These are phyloP conservation scores for Fremontodendron californicum DNA, from an alignment of 345 rosid genomes.

Conservation along the genomic window DNA sequence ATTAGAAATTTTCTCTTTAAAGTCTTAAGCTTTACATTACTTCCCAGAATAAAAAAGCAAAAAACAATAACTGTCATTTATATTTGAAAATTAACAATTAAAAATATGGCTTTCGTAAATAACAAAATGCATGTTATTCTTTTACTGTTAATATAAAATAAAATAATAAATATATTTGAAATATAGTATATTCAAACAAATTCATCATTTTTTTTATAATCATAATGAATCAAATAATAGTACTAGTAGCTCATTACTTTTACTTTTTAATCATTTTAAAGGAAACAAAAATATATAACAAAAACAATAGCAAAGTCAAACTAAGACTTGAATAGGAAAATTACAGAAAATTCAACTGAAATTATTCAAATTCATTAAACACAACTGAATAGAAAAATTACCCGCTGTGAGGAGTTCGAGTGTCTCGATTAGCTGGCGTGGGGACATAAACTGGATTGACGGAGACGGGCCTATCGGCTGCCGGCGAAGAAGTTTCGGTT, in stretches of 20 bases:
- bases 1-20: neutral
- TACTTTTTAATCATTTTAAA: neutral
- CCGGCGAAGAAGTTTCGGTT: constrained; percentile 1
- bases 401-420: constrained; percentile 98
- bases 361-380: neutral
- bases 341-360: neutral
- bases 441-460: constrained; percentile 58
- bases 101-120: neutral
- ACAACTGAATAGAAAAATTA: constrained; percentile 17
- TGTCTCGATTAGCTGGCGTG: constrained; percentile 58
- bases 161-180: neutral
- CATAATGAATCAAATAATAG: neutral
- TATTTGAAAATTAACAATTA: neutral
- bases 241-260: neutral
- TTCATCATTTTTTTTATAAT: neutral
- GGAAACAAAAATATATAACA: neutral
- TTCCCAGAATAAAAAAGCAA: neutral
- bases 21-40: neutral
- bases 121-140: neutral
- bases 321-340: neutral
- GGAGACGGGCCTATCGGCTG: constrained; percentile 16
- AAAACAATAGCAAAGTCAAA: neutral
- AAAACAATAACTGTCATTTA: neutral
- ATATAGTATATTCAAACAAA: neutral
- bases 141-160: neutral